A percentile compares a stretch with the other conserved stretches of the same genome.
Evolutionary conservation across 805 yeast species (phyloP).

Genomic region (Metschnikowia henanensis): DNA sequence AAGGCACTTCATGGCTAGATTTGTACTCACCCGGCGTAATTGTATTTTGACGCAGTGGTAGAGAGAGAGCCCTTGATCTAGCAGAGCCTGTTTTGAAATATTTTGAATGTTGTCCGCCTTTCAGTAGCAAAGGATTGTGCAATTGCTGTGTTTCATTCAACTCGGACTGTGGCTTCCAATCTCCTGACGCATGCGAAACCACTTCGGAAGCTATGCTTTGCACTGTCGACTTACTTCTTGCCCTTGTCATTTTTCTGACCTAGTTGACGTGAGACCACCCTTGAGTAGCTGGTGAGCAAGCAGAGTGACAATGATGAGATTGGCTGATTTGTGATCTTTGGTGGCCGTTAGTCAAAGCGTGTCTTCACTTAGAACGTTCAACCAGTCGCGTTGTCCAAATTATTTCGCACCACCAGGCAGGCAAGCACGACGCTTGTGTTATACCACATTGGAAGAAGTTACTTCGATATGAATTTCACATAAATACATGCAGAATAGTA

Average conservation of each 20-base stretch:
- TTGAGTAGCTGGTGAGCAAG: no score
- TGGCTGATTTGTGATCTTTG: background rate
- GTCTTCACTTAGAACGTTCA: background rate
- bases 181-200: constrained; percentile 37
- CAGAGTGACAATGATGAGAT: no score
- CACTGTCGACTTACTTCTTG: constrained; percentile 62
- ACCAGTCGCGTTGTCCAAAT: constrained; percentile 7
- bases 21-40: background rate
- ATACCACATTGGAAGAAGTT: no score
- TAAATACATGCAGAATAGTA: no score
- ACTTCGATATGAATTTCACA: no score
- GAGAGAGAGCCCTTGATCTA: constrained; percentile 4
- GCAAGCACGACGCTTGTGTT: background rate
- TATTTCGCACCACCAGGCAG: constrained; percentile 6
- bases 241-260: constrained; percentile 44
- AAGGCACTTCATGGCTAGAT: background rate
- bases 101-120: background rate
- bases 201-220: constrained; percentile 57
- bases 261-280: no score
- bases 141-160: constrained; percentile 16
- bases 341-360: background rate
- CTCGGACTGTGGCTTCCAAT: constrained; percentile 20
- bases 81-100: background rate
- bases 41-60: background rate
- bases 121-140: constrained; percentile 17